A percentile compares a stretch with the other conserved stretches of the same genome.
Evolutionary conservation across 768 basidiomycete species (phyloP).

Genomic region (Rhizopogon roseolus): DNA sequence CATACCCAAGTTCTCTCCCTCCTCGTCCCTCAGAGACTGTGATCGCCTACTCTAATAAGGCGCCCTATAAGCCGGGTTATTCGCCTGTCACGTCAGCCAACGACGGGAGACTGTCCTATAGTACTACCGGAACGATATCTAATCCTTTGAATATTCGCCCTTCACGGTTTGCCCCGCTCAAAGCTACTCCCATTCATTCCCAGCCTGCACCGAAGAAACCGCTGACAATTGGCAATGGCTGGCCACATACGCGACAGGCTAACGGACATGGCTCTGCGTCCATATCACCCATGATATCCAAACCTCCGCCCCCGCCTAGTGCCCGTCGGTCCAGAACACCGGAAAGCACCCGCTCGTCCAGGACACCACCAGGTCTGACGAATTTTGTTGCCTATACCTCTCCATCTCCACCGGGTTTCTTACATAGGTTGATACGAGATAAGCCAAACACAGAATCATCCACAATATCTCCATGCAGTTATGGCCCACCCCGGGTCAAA

Average conservation of each 20-base stretch:
- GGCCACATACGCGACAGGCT: constrained; percentile 33
- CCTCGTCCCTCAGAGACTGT: constrained; percentile 12
- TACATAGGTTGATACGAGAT: constrained; percentile 25
- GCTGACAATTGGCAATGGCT: constrained; percentile 41
- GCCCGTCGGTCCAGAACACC: constrained; percentile 18
- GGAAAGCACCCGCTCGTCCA: constrained; percentile 28
- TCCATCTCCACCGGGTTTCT: constrained; percentile 30
- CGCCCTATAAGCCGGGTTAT: constrained; percentile 18
- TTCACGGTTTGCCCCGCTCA: constrained; percentile 24
- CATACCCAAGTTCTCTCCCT: constrained; percentile 9
- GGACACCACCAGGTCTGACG: constrained; percentile 27
- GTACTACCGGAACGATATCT: constrained; percentile 36
- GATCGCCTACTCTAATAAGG: constrained; percentile 8
- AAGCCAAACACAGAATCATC: constrained; percentile 7
- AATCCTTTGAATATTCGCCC: constrained; percentile 57
- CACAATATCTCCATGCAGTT: constrained; percentile 14
- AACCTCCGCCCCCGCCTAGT: constrained; percentile 12
- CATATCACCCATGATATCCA: constrained; percentile 1
- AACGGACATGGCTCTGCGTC: constrained; percentile 18
- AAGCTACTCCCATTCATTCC: constrained; percentile 6
- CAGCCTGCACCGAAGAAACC: constrained; percentile 28
- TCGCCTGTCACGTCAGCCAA: constrained; percentile 23
- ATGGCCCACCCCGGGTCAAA: constrained; percentile 21
- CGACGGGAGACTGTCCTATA: constrained; percentile 30
- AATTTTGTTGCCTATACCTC: constrained; percentile 27